Percentiles rank a stretch among this genome's conserved stretches.
phyloP scores from a whole-genome alignment of 129 eudicot species.

The Calendula officinalis region DNA sequence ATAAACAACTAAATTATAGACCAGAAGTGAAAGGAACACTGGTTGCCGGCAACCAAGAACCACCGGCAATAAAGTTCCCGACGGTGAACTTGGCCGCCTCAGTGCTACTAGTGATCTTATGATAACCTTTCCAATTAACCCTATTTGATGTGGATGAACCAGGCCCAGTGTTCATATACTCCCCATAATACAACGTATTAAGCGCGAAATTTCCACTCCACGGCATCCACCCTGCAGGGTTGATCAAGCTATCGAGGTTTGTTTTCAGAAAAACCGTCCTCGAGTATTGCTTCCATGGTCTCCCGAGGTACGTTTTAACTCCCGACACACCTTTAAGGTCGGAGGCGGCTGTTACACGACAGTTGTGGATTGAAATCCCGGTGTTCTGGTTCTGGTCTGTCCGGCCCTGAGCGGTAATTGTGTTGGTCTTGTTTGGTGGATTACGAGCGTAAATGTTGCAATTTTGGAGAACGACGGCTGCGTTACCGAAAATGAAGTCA shows the following conservation, averaged over 20 bases:
- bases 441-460: constrained; percentile 49
- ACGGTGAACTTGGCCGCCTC: constrained; percentile 47
- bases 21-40: constrained; percentile 50
- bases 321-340: constrained; percentile 31
- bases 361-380: constrained; percentile 53
- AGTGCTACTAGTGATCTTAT: constrained; percentile 41
- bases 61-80: constrained; percentile 48
- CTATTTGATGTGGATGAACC: constrained; percentile 46
- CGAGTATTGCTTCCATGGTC: constrained; percentile 61
- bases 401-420: constrained; percentile 53
- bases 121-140: constrained; percentile 64
- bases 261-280: constrained; percentile 52
- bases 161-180: constrained; percentile 51
- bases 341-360: constrained; percentile 44
- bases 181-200: constrained; percentile 50
- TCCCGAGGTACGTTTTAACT: constrained; percentile 48
- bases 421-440: constrained; percentile 50
- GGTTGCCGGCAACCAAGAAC: constrained; percentile 60
- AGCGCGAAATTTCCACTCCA: constrained; percentile 57
- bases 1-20: constrained; percentile 25
- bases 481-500: constrained; percentile 58
- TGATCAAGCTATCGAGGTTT: constrained; percentile 37
- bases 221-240: constrained; percentile 57
- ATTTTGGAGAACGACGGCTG: constrained; percentile 48
- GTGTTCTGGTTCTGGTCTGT: constrained; percentile 58